Evolutionary conservation across 257 asterid species (phyloP).

Genomic region (Solanum verrucosum): DNA sequence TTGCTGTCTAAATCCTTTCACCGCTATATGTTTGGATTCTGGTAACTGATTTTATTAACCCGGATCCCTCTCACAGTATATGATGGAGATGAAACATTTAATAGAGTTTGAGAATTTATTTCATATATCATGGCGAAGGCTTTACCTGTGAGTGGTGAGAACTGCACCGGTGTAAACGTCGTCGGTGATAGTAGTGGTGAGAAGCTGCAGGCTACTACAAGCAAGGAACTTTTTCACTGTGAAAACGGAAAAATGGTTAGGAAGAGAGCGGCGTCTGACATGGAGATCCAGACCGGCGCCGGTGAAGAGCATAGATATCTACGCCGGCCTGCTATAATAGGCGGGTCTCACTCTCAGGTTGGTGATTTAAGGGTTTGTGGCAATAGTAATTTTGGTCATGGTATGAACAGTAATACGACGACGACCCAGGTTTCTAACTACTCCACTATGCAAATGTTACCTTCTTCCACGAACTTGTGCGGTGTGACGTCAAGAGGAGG

Average conservation of each 20-base stretch:
- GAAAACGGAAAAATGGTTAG: conserved; percentile 41
- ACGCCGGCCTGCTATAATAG: conserved; percentile 32
- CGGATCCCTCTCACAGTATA: not conserved
- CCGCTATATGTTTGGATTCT: conserved; percentile 49
- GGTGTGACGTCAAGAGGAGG: conserved; percentile 40
- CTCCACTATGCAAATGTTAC: conserved; percentile 49
- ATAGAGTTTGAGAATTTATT: not conserved
- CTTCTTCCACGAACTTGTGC: conserved; percentile 31
- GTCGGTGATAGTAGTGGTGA: conserved; percentile 5
- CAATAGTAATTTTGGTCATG: not conserved
- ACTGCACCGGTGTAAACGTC: not conserved
- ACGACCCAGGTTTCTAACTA: conserved; percentile 44
- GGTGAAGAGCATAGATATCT: conserved; percentile 25
- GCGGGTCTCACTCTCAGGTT: not conserved
- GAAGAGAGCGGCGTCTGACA: conserved; percentile 75
- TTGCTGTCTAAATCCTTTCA: conserved; percentile 40
- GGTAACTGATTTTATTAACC: not conserved
- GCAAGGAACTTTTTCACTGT: not conserved
- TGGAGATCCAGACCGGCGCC: conserved; percentile 40
- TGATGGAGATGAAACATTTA: not conserved
- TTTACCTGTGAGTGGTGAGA: conserved; percentile 23
- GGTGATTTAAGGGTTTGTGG: conserved; percentile 6
- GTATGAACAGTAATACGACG: not conserved
- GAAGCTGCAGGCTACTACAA: not conserved
- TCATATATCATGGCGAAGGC: conserved; percentile 24